phyloP scores from a whole-genome alignment of 805 yeast genomes.

The Cyberlindnera petersonii region DNA sequence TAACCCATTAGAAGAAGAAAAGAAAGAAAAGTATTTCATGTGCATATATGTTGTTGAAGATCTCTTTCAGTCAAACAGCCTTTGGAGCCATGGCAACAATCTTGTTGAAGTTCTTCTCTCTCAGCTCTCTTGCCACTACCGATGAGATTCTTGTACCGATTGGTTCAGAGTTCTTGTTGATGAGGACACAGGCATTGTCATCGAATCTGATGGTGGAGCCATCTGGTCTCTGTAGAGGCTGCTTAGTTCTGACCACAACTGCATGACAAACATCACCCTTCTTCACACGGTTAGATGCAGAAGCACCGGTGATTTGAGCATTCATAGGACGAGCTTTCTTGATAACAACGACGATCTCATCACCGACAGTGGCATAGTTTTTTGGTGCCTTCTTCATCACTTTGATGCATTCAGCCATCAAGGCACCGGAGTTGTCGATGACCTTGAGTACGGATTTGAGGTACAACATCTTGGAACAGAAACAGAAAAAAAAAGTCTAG shows the following conservation, averaged over 20 bases:
- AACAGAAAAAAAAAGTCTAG: too few species aligned
- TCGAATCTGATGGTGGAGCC: conserved; percentile 86
- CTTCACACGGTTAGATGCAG: conserved; percentile 76
- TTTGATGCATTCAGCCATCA: conserved; percentile 91
- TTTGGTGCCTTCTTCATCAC: conserved; percentile 86
- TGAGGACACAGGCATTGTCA: conserved; percentile 94
- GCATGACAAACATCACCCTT: conserved; percentile 96
- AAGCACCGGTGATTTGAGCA: conserved; percentile 66
- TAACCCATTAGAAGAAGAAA: conserved; percentile 2
- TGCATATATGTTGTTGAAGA: too few species aligned
- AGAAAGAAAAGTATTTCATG: neutral
- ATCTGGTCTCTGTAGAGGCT: conserved; percentile 69
- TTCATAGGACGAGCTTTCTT: conserved; percentile 82
- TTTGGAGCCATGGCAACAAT: conserved; percentile 90
- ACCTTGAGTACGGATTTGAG: conserved; percentile 84
- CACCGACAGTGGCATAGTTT: conserved; percentile 83
- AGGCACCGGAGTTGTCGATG: conserved; percentile 94
- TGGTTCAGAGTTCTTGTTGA: conserved; percentile 91
- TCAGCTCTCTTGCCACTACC: conserved; percentile 87
- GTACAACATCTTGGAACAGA: conserved; percentile 60
- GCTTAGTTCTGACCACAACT: conserved; percentile 89
- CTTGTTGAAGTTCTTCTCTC: conserved; percentile 78
- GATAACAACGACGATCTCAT: conserved; percentile 89
- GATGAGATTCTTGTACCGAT: conserved; percentile 89
- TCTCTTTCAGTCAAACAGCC: conserved; percentile 55